Evolutionary conservation across 805 yeast genomes (phyloP), one percentile per base, ranked within the genome.

Genomic region (Grigorovia humatica): DNA sequence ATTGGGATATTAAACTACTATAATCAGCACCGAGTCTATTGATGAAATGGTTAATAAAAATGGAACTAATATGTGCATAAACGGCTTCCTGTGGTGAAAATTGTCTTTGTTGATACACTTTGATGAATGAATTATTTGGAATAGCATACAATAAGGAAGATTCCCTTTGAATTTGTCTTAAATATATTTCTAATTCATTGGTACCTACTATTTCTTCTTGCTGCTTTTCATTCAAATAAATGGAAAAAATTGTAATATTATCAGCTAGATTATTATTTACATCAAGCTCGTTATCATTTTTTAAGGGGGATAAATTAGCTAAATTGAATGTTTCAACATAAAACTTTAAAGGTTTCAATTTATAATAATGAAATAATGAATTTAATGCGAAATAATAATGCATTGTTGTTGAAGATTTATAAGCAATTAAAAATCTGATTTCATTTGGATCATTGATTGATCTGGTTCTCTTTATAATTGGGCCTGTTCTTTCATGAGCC

Each of bases 1-100:
- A 74, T 54, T 89, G 74, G 38, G 76, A 71, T 54, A 80, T 69
- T 63, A 91, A 75, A 46, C 88, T 77, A 58, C 75, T 79, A 69
- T 86, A 90, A 70, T 90, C 97, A 2, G 95, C 81, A 32, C 98
- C 97, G 64, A 91, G 77, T 65, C 98, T 79, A 74, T 93, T 93
- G 69, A 91, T 78, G 73, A 91, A 93, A 70, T 93, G 98, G 40
- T 95, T 84, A 48, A 88, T 95, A 66, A 93, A 91, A 55, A 88
- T 86, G 46, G 86, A 84, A 61, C 91, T 96, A 68, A 89, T 85
- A 68, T 91, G 98, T 46, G 97, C 95, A 67, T 93, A 93, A 52
- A 89, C 83, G 46, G 90, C 81, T 71, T 93, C 99, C 71, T 91
- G 98, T 59, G 95, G 81, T 1, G 97, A 89, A 69, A 91, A 77